A percentile compares a stretch with the other conserved stretches of the same genome.
Conservation (phyloP, 2,329 filamentous ascomycete species). For the Metarhizium album region DNA sequence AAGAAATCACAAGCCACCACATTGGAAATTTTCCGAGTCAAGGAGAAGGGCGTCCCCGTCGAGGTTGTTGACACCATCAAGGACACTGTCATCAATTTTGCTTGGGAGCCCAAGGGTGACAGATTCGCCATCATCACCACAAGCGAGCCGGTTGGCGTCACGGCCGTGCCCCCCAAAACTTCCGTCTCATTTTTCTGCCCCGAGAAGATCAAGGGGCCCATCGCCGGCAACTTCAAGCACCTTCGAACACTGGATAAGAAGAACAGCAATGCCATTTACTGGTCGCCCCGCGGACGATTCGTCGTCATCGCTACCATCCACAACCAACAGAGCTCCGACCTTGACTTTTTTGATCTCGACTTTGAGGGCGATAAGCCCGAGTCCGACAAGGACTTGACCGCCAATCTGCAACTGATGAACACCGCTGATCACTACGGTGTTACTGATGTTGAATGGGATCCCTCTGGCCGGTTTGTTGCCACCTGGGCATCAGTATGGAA, state of each 20-base stretch:
- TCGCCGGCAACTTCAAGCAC: slow-evolving; percentile 89
- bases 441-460: slow-evolving; percentile 97
- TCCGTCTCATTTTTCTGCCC: slow-evolving; percentile 93
- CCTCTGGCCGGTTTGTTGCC: slow-evolving; percentile 86
- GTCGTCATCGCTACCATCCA: slow-evolving; percentile 88
- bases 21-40: slow-evolving; percentile 94
- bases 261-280: slow-evolving; percentile 99
- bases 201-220: slow-evolving; percentile 77
- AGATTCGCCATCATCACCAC: slow-evolving; percentile 96
- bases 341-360: slow-evolving; percentile 96
- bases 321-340: slow-evolving; percentile 85
- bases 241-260: slow-evolving; percentile 95
- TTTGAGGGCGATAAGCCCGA: slow-evolving; percentile 96
- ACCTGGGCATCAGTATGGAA: slow-evolving; percentile 94
- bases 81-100: slow-evolving; percentile 98
- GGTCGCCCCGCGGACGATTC: slow-evolving; percentile 91
- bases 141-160: slow-evolving; percentile 66
- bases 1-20: slow-evolving; percentile 98
- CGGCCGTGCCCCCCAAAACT: slow-evolving; percentile 85
- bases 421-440: slow-evolving; percentile 93
- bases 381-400: slow-evolving; percentile 84
- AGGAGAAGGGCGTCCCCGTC: slow-evolving; percentile 95
- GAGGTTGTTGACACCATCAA: slow-evolving; percentile 97
- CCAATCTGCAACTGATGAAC: slow-evolving; percentile 92
- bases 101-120: slow-evolving; percentile 97